Evolutionary conservation across 352 stramenopile genomes (phyloP).

Genomic region (Thraustotheca clavata): DNA sequence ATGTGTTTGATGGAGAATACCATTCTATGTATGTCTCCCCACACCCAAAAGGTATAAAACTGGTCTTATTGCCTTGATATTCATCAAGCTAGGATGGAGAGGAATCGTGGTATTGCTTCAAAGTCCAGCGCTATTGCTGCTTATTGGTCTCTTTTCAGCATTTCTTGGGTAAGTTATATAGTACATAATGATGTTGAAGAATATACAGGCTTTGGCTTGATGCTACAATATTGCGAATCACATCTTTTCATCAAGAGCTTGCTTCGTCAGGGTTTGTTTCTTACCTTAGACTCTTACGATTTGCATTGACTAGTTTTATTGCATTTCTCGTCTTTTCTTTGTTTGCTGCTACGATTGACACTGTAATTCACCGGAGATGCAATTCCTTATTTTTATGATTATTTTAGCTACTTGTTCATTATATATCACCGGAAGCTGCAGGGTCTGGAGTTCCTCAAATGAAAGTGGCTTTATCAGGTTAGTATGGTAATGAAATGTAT

Average conservation of each 20-base stretch:
- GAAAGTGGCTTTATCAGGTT: constrained; percentile 66
- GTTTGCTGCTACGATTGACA: constrained; percentile 31
- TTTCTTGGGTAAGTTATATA: constrained; percentile 31
- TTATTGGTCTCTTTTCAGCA: constrained; percentile 59
- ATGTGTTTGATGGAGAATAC: constrained; percentile 49
- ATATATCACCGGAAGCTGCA: constrained; percentile 55
- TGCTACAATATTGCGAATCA: constrained; percentile 29
- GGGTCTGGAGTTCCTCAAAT: constrained; percentile 73
- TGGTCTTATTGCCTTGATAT: background rate
- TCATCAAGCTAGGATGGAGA: constrained; percentile 8
- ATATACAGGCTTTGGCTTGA: constrained; percentile 20
- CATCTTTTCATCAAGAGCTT: constrained; percentile 51
- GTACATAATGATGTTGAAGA: background rate
- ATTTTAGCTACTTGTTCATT: constrained; percentile 35
- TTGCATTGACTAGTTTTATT: constrained; percentile 26
- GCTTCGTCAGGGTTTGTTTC: constrained; percentile 26
- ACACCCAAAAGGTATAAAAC: constrained; percentile 38
- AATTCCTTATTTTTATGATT: background rate
- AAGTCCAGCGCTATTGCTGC: constrained; percentile 54
- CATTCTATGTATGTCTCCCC: constrained; percentile 70
- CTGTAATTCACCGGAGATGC: background rate
- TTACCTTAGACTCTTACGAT: background rate
- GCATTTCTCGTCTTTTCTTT: constrained; percentile 54
- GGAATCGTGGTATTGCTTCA: constrained; percentile 62
- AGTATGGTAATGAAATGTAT: background rate